Evolutionary conservation across 768 basidiomycete genomes (phyloP).

Genomic region (Amylocystis lapponica): DNA sequence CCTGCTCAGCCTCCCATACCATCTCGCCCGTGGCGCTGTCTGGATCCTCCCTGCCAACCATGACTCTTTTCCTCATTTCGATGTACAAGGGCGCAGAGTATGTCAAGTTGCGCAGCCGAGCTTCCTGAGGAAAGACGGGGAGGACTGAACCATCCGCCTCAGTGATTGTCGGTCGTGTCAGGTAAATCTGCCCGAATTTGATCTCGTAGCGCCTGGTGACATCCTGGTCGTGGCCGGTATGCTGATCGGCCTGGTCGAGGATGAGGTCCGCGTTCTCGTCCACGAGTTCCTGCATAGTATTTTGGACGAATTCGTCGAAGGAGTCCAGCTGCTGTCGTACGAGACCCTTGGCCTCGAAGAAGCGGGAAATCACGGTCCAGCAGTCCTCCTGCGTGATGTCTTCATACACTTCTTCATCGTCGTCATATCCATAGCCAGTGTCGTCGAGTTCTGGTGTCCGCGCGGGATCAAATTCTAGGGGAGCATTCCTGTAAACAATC

Average conservation of each 20-base stretch:
- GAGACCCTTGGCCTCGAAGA: slow-evolving; percentile 96
- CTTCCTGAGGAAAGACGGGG: slow-evolving; percentile 95
- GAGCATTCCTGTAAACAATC: slow-evolving; percentile 3
- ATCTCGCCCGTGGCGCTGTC: slow-evolving; percentile 77
- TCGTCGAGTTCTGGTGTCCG: slow-evolving; percentile 45
- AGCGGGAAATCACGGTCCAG: slow-evolving; percentile 93
- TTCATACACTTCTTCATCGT: slow-evolving; percentile 58
- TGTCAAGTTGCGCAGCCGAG: slow-evolving; percentile 88
- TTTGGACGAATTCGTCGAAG: slow-evolving; percentile 98
- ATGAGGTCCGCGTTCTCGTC: slow-evolving; percentile 96
- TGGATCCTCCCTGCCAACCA: slow-evolving; percentile 76
- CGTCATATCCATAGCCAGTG: slow-evolving; percentile 42
- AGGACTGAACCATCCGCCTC: slow-evolving; percentile 94
- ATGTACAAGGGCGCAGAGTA: slow-evolving; percentile 95
- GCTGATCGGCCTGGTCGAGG: slow-evolving; percentile 93
- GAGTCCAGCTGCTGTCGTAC: slow-evolving; percentile 97
- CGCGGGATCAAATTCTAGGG: slow-evolving; percentile 18
- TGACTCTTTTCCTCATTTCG: slow-evolving; percentile 86
- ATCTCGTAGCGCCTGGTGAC: slow-evolving; percentile 94
- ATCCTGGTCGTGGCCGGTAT: slow-evolving; percentile 76
- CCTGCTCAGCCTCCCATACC: slow-evolving; percentile 71
- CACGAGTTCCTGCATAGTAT: slow-evolving; percentile 98
- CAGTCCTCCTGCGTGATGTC: slow-evolving; percentile 91
- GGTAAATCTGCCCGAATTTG: slow-evolving; percentile 95
- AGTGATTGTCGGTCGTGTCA: slow-evolving; percentile 90